Percentiles rank a stretch among this genome's conserved stretches.
These are phyloP conservation scores for Coccinonectria pachysandricola DNA, from an alignment of 2,329 filamentous ascomycete species.

Conservation along the genomic window DNA sequence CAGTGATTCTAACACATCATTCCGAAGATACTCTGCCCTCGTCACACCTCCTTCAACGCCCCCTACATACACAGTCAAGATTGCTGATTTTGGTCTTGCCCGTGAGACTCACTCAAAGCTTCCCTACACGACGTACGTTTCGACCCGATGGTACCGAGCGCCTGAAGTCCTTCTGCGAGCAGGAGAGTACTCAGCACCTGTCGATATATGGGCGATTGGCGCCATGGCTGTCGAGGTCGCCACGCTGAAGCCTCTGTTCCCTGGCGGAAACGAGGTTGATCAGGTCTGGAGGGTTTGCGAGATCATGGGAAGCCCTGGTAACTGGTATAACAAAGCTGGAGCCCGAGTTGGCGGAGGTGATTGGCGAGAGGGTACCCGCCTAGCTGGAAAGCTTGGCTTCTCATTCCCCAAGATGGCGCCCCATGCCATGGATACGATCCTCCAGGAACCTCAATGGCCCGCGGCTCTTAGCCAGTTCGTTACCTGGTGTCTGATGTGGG, in stretches of 20 bases:
- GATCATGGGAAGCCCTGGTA: conserved; percentile 97
- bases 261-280: conserved; percentile 95
- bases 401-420: conserved; percentile 99
- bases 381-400: conserved; percentile 94
- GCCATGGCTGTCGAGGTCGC: conserved; percentile 98
- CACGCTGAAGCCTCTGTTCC: conserved; percentile 91
- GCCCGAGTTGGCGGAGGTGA: conserved; percentile 85
- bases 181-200: conserved; percentile 92
- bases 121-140: conserved; percentile 97
- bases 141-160: conserved; percentile 94
- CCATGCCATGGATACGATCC: conserved; percentile 88
- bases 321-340: conserved; percentile 93
- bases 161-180: conserved; percentile 89
- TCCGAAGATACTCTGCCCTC: conserved; percentile 84
- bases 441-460: conserved; percentile 87
- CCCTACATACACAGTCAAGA: conserved; percentile 90
- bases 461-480: conserved; percentile 81
- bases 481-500: conserved; percentile 98
- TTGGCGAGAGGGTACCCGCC: conserved; percentile 86
- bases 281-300: conserved; percentile 98
- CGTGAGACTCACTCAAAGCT: conserved; percentile 93
- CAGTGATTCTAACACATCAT: conserved; percentile 72
- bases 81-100: conserved; percentile 96
- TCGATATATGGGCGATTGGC: conserved; percentile 97
- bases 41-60: conserved; percentile 94